These are phyloP conservation scores for Candida loeiensis DNA, from an alignment of 805 yeast species.

Conservation along the genomic window DNA sequence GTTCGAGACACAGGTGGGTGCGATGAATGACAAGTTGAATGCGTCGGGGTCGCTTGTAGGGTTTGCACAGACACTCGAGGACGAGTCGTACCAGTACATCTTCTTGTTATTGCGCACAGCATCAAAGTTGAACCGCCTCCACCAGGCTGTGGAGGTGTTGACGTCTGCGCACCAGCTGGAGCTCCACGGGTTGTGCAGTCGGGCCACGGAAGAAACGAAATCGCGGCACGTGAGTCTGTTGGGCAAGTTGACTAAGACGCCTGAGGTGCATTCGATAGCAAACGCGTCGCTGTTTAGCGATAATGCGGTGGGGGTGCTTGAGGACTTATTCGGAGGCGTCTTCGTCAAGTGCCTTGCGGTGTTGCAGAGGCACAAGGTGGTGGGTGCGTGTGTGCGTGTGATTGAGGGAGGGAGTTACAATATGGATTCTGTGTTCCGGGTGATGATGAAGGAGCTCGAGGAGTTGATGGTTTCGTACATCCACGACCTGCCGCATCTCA, in stretches of 20 bases:
- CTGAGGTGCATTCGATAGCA: slow-evolving; percentile 22
- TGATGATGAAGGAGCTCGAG: slow-evolving; percentile 30
- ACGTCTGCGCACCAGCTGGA: slow-evolving; percentile 57
- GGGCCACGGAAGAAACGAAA: slow-evolving; percentile 63
- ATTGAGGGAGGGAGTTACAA: slow-evolving; percentile 15
- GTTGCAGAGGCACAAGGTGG: slow-evolving; percentile 65
- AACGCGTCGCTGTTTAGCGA: slow-evolving; percentile 35
- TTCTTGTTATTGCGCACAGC: slow-evolving; percentile 53
- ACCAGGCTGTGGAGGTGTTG: slow-evolving; percentile 53
- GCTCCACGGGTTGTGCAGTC: slow-evolving; percentile 56
- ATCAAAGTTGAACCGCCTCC: slow-evolving; percentile 57
- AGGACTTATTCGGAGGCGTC: slow-evolving; percentile 69
- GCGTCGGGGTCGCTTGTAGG: not conserved
- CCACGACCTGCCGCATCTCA: slow-evolving; percentile 17
- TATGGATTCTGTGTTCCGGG: slow-evolving; percentile 14
- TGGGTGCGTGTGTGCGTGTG: slow-evolving; percentile 50
- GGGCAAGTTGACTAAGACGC: slow-evolving; percentile 27
- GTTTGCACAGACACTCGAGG: slow-evolving; percentile 16
- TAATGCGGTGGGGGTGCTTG: slow-evolving; percentile 51
- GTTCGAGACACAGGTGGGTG: slow-evolving; percentile 23
- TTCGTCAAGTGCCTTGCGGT: slow-evolving; percentile 61
- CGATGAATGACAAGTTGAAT: slow-evolving; percentile 22
- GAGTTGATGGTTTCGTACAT: slow-evolving; percentile 33
- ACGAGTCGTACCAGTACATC: slow-evolving; percentile 50
- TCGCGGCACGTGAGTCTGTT: slow-evolving; percentile 44